Conservation (phyloP, 306 rosid species). For the Carpinus fangiana region DNA sequence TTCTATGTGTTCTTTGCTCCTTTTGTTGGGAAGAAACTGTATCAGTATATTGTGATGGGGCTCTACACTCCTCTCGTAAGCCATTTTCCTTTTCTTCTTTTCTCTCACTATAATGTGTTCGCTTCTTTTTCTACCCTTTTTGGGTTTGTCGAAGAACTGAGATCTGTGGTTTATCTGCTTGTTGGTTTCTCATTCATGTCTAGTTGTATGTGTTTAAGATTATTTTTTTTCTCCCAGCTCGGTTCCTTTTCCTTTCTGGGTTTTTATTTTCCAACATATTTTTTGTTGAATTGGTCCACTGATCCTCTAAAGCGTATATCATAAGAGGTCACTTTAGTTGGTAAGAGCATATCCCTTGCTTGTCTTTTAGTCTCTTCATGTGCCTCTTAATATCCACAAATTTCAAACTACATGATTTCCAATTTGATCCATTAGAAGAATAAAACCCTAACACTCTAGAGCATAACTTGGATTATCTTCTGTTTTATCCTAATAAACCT, state of each 20-base stretch:
- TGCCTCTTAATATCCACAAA: conserved; percentile 13
- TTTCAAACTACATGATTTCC: conserved; percentile 21
- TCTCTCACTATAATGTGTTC: neutral
- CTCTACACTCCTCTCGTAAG: conserved; percentile 93
- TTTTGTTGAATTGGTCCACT: neutral
- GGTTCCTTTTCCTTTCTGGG: conserved; percentile 16
- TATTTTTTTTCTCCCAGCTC: conserved; percentile 19
- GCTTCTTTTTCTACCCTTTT: conserved; percentile 8
- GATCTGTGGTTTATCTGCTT: conserved; percentile 52
- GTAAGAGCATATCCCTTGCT: conserved; percentile 16
- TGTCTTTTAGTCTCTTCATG: conserved; percentile 6
- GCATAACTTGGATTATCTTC: neutral
- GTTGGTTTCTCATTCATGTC: conserved; percentile 38
- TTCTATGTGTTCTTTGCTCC: conserved; percentile 98
- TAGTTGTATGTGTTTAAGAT: conserved; percentile 18
- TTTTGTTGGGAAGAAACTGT: conserved; percentile 81
- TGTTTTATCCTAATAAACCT: neutral
- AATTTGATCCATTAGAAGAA: neutral
- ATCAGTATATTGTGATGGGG: conserved; percentile 80
- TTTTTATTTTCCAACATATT: conserved; percentile 4
- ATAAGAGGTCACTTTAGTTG: conserved; percentile 16
- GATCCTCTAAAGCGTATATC: conserved; percentile 6
- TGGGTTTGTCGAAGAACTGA: conserved; percentile 38
- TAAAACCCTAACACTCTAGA: neutral
- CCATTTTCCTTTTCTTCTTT: conserved; percentile 25